These are phyloP conservation scores for Wallacemonas sp. DNA, from an alignment of 208 protist species.

Conservation along the genomic window DNA sequence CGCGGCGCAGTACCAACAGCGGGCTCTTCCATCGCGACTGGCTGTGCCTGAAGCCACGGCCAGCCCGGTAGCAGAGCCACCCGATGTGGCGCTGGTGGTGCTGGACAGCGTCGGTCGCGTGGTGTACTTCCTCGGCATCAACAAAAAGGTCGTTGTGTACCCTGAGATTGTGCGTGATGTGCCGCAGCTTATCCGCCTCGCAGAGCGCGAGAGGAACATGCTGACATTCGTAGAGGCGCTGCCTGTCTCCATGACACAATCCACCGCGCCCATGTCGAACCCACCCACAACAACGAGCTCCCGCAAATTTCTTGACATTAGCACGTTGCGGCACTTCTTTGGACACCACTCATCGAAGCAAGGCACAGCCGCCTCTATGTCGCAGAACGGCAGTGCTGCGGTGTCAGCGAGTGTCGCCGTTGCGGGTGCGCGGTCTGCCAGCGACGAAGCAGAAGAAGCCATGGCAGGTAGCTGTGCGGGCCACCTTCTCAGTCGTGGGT, in stretches of 20 bases:
- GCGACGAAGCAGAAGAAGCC: slow-evolving; percentile 16
- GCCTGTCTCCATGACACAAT: too few relatives aligned
- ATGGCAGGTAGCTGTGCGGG: slow-evolving; percentile 22
- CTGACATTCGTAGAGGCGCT: slow-evolving; percentile 19
- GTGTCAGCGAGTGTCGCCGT: neutral
- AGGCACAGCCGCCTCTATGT: slow-evolving; percentile 1
- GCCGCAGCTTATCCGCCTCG: slow-evolving; percentile 52
- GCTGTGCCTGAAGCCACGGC: too few relatives aligned
- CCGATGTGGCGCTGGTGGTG: slow-evolving; percentile 43
- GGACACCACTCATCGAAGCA: slow-evolving; percentile 8
- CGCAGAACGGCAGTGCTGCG: neutral
- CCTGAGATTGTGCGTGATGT: slow-evolving; percentile 64
- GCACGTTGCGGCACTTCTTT: slow-evolving; percentile 48
- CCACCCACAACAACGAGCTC: too few relatives aligned
- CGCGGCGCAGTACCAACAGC: slow-evolving; percentile 12
- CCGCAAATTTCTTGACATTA: slow-evolving; percentile 54
- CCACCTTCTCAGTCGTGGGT: slow-evolving; percentile 74
- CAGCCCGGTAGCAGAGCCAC: too few relatives aligned
- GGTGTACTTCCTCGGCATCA: slow-evolving; percentile 51
- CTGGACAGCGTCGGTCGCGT: slow-evolving; percentile 69
- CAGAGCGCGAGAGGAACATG: slow-evolving; percentile 17
- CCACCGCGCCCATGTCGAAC: too few relatives aligned
- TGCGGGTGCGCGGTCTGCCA: neutral
- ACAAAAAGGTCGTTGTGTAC: slow-evolving; percentile 26
- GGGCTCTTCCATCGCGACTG: slow-evolving; percentile 14